Base-by-base conservation (phyloP, 2,329 filamentous ascomycete genomes). In the Ustulina deusta region DNA sequence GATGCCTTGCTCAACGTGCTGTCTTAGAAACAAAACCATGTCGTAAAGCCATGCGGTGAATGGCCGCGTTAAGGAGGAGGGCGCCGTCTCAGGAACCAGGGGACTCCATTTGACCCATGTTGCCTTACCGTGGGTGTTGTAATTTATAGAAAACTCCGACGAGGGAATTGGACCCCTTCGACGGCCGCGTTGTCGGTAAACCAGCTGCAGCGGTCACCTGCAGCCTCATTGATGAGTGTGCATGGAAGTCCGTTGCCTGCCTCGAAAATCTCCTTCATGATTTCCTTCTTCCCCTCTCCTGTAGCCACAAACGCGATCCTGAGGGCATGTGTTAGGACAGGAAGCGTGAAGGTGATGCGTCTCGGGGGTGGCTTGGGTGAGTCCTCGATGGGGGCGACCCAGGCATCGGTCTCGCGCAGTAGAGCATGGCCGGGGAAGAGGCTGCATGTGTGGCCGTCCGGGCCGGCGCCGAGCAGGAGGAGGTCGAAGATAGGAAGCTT, bases 391-490 rank as follows among this genome's bases (percentile, higher is more conserved):
- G 93, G 89, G 15, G 94, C 91, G 49, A 98, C 93, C 96, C 96
- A 99, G 61, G 95, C 93, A 75, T 90, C 91, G 40, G 88, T 88
- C 83, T 98, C 95, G 71, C 94, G 90, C 73, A 98, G 87, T 61
- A 98, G 87, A 66, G 91, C 88, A 78, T 97, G 95, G 63, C 91
- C 91, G 5, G 96, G 96, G 85, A 99, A 99, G 60, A 99, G 85
- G 75, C 92, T 96, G 89, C 96, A 98, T 38, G 96, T 98, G 83
- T 99, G 96, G 60, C 96, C 96, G 80, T 98, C 96, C 15, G 96
- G 95, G 0, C 96, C 96, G 79, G 93, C 97, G 75, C 96, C 96
- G 48, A 99, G 89, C 48, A 99, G 88, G 63, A 99, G 86, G 61
- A 99, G 88, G 79, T 99, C 96, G 80, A 98, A 99, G 77, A 97